Evolutionary conservation across 805 yeast species (phyloP).

Genomic region (Wickerhamiella vanderwaltii): DNA sequence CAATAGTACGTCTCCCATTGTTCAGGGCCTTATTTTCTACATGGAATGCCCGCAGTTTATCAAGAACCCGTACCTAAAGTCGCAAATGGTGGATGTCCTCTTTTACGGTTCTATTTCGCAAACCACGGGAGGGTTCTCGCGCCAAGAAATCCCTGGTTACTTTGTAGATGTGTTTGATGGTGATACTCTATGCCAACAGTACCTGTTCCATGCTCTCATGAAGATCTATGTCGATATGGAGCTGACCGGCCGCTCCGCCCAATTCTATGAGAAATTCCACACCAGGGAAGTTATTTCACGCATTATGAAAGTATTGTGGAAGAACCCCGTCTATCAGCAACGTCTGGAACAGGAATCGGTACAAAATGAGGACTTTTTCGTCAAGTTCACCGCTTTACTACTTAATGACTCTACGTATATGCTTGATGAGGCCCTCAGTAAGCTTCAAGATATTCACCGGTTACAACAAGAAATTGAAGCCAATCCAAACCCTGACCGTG

Average conservation of each 20-base stretch:
- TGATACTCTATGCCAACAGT: conserved; percentile 47
- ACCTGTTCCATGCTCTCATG: conserved; percentile 69
- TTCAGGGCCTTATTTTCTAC: conserved; percentile 62
- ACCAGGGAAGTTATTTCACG: conserved; percentile 76
- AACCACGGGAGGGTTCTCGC: conserved; percentile 29
- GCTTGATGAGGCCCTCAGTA: conserved; percentile 78
- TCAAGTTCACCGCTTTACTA: conserved; percentile 87
- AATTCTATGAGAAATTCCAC: conserved; percentile 92
- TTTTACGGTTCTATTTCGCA: conserved; percentile 52
- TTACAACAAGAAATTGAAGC: conserved; percentile 37
- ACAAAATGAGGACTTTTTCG: conserved; percentile 68
- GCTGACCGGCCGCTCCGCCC: conserved; percentile 88
- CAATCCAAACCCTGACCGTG: conserved; percentile 17
- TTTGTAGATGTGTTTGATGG: conserved; percentile 53
- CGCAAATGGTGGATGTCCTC: conserved; percentile 67
- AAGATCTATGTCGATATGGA: conserved; percentile 91
- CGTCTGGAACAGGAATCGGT: conserved; percentile 60
- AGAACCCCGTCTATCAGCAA: conserved; percentile 49
- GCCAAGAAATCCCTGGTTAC: conserved; percentile 40
- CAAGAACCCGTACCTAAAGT: conserved; percentile 88
- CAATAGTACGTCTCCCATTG: conserved; percentile 22
- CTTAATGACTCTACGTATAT: conserved; percentile 86
- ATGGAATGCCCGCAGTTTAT: conserved; percentile 54
- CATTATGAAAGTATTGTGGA: conserved; percentile 76
- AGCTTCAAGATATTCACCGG: conserved; percentile 63